Base-by-base conservation (phyloP, 2,329 filamentous ascomycete genomes). In the Ambrosiella beaveri region DNA sequence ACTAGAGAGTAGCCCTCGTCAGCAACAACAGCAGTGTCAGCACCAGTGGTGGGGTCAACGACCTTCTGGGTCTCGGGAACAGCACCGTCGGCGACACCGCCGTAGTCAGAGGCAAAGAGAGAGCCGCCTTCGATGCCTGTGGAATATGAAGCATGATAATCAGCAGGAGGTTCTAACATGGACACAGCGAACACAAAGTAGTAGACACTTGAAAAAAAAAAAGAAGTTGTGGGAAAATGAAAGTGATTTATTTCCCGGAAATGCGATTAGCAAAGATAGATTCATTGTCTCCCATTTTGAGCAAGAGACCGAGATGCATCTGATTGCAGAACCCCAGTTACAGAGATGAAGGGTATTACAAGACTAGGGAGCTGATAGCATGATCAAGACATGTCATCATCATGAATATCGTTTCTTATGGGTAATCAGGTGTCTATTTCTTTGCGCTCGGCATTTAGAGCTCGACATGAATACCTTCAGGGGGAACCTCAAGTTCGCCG, bases 401-500 rank as follows among this genome's bases (percentile, higher is more conserved):
- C 27, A 27, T 27, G 27, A 27, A 27, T 27, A 27, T 27, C 27
- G 3, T 41, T 51, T 19, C 2, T 19, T 3, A 51, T n/a, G 3
- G 27, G 13, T 51, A 51, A 35, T 37, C 47, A 51, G 19, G 19
- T 51, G 47, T 51, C 47, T 51, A 51, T 51, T 51, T 35, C 47
- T 51, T 51, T 51, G 47, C 53, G 47, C 47, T 51, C 47, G 2
- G 27, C 37, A 40, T 75, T 79, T 85, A 93, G 73, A 93, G 85
- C 75, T 93, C 87, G 74, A 84, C 80, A 74, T 89, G 85, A 76
- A 88, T 91, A 93, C 88, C 88, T 93, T 93, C 88, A 76, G 81
- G 76, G 70, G 86, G 85, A 64, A 90, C 84, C 70, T 84, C 79
- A 65, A 93, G 75, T 77, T 91, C 86, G 71, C 88, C 88, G 73